Conservation (phyloP, 805 yeast species). For the Suhomyces vadensis region DNA sequence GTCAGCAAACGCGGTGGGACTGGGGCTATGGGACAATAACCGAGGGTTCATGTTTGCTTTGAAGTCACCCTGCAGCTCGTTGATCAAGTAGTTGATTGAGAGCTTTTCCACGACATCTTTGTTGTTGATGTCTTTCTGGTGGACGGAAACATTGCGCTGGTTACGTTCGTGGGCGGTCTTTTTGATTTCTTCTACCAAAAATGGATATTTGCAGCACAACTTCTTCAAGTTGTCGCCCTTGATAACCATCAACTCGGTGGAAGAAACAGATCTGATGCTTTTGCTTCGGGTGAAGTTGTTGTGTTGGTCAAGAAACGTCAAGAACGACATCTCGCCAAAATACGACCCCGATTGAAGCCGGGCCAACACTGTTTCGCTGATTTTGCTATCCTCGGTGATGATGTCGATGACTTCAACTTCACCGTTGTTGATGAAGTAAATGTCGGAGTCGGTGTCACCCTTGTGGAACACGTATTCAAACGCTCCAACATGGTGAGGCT, state of each 20-base stretch:
- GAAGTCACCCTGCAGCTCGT: conserved; percentile 8
- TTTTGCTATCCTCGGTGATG: conserved; percentile 11
- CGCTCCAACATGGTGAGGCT: conserved; percentile 52
- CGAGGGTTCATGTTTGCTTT: not conserved
- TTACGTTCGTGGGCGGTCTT: conserved; percentile 58
- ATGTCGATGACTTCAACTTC: conserved; percentile 63
- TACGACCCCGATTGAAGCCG: conserved; percentile 62
- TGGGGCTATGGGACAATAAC: conserved; percentile 2
- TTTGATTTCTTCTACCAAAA: conserved; percentile 58
- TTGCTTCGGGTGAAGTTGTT: conserved; percentile 50
- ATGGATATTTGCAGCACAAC: conserved; percentile 60
- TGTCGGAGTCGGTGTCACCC: conserved; percentile 61
- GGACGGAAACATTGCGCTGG: conserved; percentile 22
- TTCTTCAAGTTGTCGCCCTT: conserved; percentile 54
- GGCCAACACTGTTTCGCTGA: conserved; percentile 49
- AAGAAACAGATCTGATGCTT: conserved; percentile 59
- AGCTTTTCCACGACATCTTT: conserved; percentile 18
- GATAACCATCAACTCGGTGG: conserved; percentile 61
- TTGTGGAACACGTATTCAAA: conserved; percentile 62
- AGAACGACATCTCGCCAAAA: conserved; percentile 77
- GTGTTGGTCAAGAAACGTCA: conserved; percentile 44
- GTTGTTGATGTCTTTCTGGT: conserved; percentile 11
- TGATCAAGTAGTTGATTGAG: conserved; percentile 25
- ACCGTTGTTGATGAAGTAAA: conserved; percentile 66
- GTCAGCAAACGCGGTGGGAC: not conserved